These are phyloP conservation scores for Sporopachydermia lactativora DNA, from an alignment of 805 yeast species.

Conservation along the genomic window DNA sequence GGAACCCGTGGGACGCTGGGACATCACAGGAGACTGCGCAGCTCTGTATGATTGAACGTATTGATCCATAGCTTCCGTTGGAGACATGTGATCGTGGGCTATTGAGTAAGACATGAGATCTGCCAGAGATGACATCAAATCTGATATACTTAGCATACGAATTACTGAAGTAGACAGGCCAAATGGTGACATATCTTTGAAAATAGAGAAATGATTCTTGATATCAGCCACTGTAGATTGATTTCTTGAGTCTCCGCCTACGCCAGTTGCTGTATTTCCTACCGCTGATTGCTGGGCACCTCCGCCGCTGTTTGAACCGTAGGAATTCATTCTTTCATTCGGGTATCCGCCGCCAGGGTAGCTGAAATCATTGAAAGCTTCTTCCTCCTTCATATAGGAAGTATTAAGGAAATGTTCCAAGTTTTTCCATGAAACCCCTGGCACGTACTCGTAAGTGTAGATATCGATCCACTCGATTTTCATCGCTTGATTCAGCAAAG, in stretches of 20 bases:
- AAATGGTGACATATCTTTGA: constrained; percentile 33
- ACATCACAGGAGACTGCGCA: constrained; percentile 6
- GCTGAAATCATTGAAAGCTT: too few relatives aligned
- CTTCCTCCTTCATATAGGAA: too few relatives aligned
- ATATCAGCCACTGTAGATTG: constrained; percentile 17
- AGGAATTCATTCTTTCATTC: constrained; percentile 2
- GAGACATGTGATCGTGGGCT: constrained; percentile 33
- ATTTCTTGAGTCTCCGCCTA: constrained; percentile 3
- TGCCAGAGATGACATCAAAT: constrained; percentile 59
- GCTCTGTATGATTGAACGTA: constrained; percentile 17
- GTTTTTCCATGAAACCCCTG: constrained; percentile 18
- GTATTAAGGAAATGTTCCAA: constrained; percentile 7
- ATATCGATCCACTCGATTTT: constrained; percentile 64
- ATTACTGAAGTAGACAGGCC: constrained; percentile 56
- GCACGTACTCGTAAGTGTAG: constrained; percentile 30
- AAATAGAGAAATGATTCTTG: constrained; percentile 26
- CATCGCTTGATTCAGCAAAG: constrained; percentile 46
- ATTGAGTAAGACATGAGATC: constrained; percentile 48
- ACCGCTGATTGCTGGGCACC: constrained; percentile 2
- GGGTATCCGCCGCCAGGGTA: constrained; percentile 3
- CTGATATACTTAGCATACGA: constrained; percentile 62
- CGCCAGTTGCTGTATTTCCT: constrained; percentile 4
- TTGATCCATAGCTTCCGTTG: constrained; percentile 38
- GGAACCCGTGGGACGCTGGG: constrained; percentile 15
- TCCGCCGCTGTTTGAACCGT: constrained; percentile 7